Evolutionary conservation across 2,329 filamentous ascomycete genomes (phyloP).

Genomic region (Botrytis tulipae): DNA sequence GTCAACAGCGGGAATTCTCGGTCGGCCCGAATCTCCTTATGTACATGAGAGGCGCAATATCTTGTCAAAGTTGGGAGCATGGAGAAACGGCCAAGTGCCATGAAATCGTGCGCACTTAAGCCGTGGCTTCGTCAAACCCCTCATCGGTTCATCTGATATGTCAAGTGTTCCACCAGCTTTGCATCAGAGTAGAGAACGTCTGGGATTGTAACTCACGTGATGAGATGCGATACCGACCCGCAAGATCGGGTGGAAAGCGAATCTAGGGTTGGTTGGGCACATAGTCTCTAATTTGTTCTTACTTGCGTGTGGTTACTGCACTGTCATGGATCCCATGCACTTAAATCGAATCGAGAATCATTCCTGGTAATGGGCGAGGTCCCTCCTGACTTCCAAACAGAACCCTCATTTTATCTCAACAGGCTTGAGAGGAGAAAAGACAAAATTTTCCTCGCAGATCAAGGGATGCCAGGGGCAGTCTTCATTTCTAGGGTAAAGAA

Average conservation of each 20-base stretch:
- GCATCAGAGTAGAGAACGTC: not conserved
- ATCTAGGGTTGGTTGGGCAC: not conserved
- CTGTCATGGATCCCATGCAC: not conserved
- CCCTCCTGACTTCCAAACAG: not conserved
- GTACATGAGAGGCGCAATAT: constrained; percentile 14
- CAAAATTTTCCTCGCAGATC: not conserved
- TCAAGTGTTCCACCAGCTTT: not conserved
- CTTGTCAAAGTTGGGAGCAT: not conserved
- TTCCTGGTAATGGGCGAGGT: not conserved
- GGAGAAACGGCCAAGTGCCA: constrained; percentile 1
- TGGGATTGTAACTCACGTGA: constrained; percentile 8
- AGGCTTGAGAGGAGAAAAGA: not conserved
- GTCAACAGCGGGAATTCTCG: not conserved
- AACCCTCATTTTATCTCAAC: not conserved
- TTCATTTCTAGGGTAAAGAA: not conserved
- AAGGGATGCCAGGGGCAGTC: not conserved
- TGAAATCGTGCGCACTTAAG: not conserved
- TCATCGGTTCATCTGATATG: not conserved
- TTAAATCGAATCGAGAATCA: not conserved
- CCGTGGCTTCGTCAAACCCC: not conserved
- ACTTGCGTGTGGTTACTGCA: not conserved
- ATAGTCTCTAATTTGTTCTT: not conserved
- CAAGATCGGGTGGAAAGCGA: not conserved
- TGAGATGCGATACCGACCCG: constrained; percentile 5
- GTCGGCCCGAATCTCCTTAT: constrained; percentile 12